Conservation (phyloP, 73 alveolate genomes). For the Stentor roeselii region DNA sequence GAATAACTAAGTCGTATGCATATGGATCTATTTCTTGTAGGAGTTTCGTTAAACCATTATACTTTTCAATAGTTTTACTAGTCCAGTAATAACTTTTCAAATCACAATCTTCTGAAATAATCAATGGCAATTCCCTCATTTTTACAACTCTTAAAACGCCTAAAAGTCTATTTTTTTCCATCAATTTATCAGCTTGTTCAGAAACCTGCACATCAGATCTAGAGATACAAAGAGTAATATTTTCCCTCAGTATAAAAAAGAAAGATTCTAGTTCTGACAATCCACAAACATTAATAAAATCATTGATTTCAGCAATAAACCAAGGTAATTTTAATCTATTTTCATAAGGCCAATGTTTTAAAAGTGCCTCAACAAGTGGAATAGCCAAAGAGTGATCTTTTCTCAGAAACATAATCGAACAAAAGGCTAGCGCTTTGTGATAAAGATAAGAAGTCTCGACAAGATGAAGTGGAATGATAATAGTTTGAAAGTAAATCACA, state of each 20-base stretch:
- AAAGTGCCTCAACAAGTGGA: conserved; percentile 77
- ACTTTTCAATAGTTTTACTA: conserved; percentile 68
- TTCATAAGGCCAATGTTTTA: conserved; percentile 93
- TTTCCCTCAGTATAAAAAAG: conserved; percentile 69
- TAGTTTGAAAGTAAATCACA: conserved; percentile 79
- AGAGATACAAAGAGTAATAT: conserved; percentile 75
- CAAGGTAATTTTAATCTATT: conserved; percentile 90
- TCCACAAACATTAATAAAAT: conserved; percentile 87
- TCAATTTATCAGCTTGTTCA: conserved; percentile 88
- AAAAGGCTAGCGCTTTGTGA: conserved; percentile 80
- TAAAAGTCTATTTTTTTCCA: conserved; percentile 74
- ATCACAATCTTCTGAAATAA: conserved; percentile 69
- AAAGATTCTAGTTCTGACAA: conserved; percentile 72
- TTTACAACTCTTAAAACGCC: conserved; percentile 67
- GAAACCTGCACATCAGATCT: conserved; percentile 86
- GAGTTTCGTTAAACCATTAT: conserved; percentile 74
- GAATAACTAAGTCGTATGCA: conserved; percentile 75
- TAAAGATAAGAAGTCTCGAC: conserved; percentile 83
- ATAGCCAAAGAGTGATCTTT: conserved; percentile 74
- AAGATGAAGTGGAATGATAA: conserved; percentile 83
- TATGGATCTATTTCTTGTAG: conserved; percentile 75
- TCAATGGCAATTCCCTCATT: conserved; percentile 70
- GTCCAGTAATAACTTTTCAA: conserved; percentile 84
- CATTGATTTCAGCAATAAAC: conserved; percentile 80
- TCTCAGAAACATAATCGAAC: conserved; percentile 82